Evolutionary conservation across 202 grass and related monocot genomes (phyloP), one percentile per base, ranked within the genome.

Genomic region (Zoysia matrella): DNA sequence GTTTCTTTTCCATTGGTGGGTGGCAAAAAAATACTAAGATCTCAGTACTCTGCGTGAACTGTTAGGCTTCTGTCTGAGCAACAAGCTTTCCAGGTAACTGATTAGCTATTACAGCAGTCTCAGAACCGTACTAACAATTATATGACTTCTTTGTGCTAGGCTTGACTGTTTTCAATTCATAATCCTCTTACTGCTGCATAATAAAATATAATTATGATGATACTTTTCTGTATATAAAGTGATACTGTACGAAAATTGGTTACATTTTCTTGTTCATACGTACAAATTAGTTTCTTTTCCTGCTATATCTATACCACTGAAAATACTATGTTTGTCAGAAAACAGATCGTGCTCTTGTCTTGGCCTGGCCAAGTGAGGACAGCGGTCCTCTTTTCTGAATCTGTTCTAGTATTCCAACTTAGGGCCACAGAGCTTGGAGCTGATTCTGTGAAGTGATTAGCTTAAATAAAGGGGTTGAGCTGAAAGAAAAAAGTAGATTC

Each of bases 41-140:
- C 22, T 22, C 22, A 22, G 22, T 22, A 22, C 22, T 22, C 22
- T 22, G 22, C 22, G 83, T 7, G 8, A 15, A 50, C 15, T 80
- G 47, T 3, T 0, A 50, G 49, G 15, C 42, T 71, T 64, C 4
- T 70, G 48, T 30, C 49, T 4, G 65, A 76, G 42, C 63, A 75
- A 12, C 65, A 71, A 65, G 41, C 42, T 71, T 70, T 79, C 58
- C 53, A 83, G 88, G 79, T 86, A 86, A 83, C n/a, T 82, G 53
- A 30, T 77, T 13, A 52, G 22, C 22, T 22, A 22, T 22, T 22
- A 22, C 22, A 22, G 22, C 22, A 22, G 22, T 22, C 22, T 22
- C 22, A 22, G 22, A 22, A 22, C 22, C 22, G 22, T 22, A 22
- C 22, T 22, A 22, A 22, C 22, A 22, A 22, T 22, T 22, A 22